phyloP scores from a whole-genome alignment of 371 early-diverging fungal species.

The Smittium culicis region DNA sequence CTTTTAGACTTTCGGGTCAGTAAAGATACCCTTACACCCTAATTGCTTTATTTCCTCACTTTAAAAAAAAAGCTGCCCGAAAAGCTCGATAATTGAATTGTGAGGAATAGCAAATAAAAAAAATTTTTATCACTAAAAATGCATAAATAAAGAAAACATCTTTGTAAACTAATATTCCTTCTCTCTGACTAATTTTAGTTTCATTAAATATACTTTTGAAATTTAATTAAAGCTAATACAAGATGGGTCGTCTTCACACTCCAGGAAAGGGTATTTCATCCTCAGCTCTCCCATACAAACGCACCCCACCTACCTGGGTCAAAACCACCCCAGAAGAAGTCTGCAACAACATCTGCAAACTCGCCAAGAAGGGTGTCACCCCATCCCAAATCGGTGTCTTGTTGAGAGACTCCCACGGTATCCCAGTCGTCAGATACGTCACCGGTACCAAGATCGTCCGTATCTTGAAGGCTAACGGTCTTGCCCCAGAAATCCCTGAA shows the following conservation, averaged over 20 bases:
- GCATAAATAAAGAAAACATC: neutral
- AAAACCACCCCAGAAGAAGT: conserved; percentile 94
- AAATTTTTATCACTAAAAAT: no score
- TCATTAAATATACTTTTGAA: neutral
- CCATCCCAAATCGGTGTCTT: conserved; percentile 99
- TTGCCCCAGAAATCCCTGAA: conserved; percentile 98
- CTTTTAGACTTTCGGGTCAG: no score
- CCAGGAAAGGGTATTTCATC: conserved; percentile 97
- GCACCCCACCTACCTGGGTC: conserved; percentile 94
- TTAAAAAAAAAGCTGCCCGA: no score
- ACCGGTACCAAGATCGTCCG: conserved; percentile 91
- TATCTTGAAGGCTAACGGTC: conserved; percentile 40
- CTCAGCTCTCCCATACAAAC: conserved; percentile 98
- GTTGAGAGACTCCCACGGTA: conserved; percentile 96
- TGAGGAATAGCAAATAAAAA: no score
- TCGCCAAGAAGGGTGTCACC: conserved; percentile 98
- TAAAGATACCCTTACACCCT: no score
- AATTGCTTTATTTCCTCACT: no score
- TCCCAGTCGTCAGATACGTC: conserved; percentile 91
- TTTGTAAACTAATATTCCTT: neutral
- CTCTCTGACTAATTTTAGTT: neutral
- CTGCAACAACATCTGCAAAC: conserved; percentile 94
- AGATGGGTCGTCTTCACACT: conserved; percentile 95
- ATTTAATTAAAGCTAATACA: conserved; percentile 14
- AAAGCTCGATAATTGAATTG: no score